phyloP scores from a whole-genome alignment of 2,329 filamentous ascomycete species.

The Coniochaeta ligniaria region DNA sequence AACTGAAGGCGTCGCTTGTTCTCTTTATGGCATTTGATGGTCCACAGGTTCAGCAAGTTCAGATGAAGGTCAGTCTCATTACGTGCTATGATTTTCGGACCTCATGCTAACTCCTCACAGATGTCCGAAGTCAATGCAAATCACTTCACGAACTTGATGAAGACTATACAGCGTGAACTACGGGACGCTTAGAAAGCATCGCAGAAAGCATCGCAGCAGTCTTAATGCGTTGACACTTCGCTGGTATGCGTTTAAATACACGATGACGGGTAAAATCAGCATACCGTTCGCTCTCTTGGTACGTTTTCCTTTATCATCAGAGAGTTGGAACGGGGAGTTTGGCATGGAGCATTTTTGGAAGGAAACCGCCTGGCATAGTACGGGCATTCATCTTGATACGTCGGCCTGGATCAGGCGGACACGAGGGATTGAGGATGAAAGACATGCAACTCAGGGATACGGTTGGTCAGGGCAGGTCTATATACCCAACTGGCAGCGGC shows the following conservation, averaged over 20 bases:
- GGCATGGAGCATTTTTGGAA: slow-evolving; percentile 1
- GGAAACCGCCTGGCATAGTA: not conserved
- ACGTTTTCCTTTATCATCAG: not conserved
- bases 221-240: not conserved
- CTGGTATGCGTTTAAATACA: not conserved
- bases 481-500: not conserved
- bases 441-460: not conserved
- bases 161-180: not conserved
- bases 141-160: not conserved
- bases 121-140: slow-evolving; percentile 10
- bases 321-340: not conserved
- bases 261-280: not conserved
- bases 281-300: not conserved
- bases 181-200: not conserved
- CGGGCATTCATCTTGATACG: not conserved
- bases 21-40: slow-evolving; percentile 58
- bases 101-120: slow-evolving; percentile 7
- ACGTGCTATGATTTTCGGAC: not conserved
- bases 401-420: not conserved
- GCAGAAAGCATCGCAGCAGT: not conserved
- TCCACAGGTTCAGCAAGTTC: slow-evolving; percentile 45
- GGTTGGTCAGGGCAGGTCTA: not conserved
- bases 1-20: slow-evolving; percentile 63
- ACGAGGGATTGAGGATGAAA: not conserved
- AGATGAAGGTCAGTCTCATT: slow-evolving; percentile 47